phyloP scores from a whole-genome alignment of 345 rosid species.

The Syzygium aqueum region DNA sequence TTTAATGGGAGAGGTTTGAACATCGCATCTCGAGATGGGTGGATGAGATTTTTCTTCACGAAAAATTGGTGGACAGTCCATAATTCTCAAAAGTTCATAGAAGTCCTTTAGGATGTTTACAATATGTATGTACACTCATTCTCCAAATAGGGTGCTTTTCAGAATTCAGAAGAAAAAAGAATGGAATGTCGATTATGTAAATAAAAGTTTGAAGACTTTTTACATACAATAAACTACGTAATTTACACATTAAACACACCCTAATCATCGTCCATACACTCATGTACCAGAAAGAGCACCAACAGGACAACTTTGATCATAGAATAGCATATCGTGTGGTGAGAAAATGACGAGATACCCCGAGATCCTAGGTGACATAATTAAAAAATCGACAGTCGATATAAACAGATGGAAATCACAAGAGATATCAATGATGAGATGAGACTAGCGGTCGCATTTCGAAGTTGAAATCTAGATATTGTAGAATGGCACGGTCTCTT shows the following conservation, averaged over 20 bases:
- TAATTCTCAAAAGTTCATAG: background rate
- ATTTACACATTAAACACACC: background rate
- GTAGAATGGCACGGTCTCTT: background rate
- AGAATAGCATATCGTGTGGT: background rate
- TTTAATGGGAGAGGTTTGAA: background rate
- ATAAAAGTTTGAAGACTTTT: background rate
- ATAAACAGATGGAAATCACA: background rate
- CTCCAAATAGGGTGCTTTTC: background rate
- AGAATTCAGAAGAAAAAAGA: background rate
- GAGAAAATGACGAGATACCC: background rate
- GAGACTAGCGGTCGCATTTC: background rate
- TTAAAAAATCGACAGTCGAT: background rate
- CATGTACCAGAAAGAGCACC: background rate
- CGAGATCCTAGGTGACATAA: background rate
- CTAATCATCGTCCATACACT: background rate
- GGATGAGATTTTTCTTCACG: background rate
- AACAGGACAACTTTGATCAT: background rate
- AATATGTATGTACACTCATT: background rate
- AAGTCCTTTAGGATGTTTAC: background rate
- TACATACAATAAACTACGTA: background rate
- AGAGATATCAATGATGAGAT: background rate
- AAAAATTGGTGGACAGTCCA: background rate
- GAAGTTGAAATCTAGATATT: background rate
- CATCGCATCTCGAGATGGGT: background rate
- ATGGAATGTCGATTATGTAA: background rate